Conservation (phyloP, 2,329 filamentous ascomycete genomes). For the Aureobasidium vineae region DNA sequence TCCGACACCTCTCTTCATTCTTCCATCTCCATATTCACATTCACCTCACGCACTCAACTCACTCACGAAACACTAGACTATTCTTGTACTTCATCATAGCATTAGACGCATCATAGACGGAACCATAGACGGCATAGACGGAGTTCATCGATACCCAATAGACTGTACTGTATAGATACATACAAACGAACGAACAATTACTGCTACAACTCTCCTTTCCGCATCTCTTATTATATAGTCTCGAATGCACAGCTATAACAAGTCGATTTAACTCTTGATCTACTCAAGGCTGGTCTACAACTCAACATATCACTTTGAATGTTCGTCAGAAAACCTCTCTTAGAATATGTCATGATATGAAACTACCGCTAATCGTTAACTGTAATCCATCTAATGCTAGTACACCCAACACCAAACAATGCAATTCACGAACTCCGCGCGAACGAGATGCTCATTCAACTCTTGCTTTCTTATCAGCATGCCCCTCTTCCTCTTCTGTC, state of each 20-base stretch:
- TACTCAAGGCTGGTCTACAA: neutral
- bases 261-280: neutral
- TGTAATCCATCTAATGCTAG: neutral
- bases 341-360: too few relatives aligned
- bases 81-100: neutral
- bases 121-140: conserved; percentile 15
- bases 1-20: neutral
- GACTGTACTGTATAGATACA: conserved; percentile 11
- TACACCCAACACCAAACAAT: neutral
- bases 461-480: neutral
- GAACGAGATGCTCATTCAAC: neutral
- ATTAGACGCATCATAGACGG: conserved; percentile 18
- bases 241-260: neutral
- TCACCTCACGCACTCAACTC: neutral
- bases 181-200: neutral
- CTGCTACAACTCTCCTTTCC: neutral
- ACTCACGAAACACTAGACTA: neutral
- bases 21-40: neutral
- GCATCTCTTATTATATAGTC: neutral
- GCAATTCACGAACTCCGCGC: neutral
- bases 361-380: neutral
- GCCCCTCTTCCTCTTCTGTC: neutral
- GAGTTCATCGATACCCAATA: conserved; percentile 8
- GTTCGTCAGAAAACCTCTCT: too few relatives aligned
- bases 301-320: too few relatives aligned